Evolutionary conservation across 1,284 basidiomycete genomes (phyloP), one percentile per base, ranked within the genome.

Genomic region (Melampsora americana): DNA sequence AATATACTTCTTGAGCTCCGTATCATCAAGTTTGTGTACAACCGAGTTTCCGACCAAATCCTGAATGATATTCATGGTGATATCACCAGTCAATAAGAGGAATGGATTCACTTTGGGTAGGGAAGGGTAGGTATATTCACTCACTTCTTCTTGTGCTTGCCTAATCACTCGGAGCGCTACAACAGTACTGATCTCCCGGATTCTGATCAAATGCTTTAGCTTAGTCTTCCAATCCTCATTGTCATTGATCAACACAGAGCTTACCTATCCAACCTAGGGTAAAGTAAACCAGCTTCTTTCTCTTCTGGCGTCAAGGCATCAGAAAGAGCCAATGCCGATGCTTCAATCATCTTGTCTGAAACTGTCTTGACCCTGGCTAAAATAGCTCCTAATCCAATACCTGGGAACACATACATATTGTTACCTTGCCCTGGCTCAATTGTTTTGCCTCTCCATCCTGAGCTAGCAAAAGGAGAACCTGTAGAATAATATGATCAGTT

Each of bases 381-480:
- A 23, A 75, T 75, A 11, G 73, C 73, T 75, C 90, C 92, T 44
- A 95, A 86, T 9, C 93, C 93, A 69, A 95, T 86, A 72, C 91
- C 90, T 84, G 84, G 84, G 44, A 77, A 81, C 70, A 81, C 69
- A 78, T 79, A 81, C 78, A 93, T 92, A 84, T 94, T 95, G 83
- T 95, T 94, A 48, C 90, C 93, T 84, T 96, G 95, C 48, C 92
- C 92, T 5, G 94, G 90, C 80, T 92, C 90, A 79, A 90, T 85
- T 46, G 81, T 86, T 78, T 85, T 85, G 66, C 90, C 88, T 44
- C 87, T 83, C 84, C 86, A 90, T 67, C 85, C 82, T 76, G 88
- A 85, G 77, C 87, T 86, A 14, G 65, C 56, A 87, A 95, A 97
- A 0, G 94, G 94, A 60, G 92, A 93, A 1, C 94, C 73, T 74